Conservation (phyloP, 805 yeast species). For the Candida chauliodis region DNA sequence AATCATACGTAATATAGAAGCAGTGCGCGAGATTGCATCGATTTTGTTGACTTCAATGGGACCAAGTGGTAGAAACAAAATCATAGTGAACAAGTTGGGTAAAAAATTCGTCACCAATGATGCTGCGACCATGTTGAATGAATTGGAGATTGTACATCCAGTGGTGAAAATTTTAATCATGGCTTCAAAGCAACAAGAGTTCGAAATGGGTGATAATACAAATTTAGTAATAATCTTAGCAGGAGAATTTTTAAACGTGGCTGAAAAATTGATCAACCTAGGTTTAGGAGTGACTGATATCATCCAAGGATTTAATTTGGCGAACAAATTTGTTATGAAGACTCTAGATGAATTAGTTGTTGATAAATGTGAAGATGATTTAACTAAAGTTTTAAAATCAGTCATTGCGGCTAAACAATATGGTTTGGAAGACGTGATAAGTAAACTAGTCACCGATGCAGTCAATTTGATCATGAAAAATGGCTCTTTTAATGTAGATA, state of each 20-base stretch:
- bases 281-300: slow-evolving; percentile 93
- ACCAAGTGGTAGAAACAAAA: slow-evolving; percentile 95
- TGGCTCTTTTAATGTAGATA: slow-evolving; percentile 78
- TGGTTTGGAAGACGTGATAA: slow-evolving; percentile 77
- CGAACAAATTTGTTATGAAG: slow-evolving; percentile 68
- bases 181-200: slow-evolving; percentile 97
- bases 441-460: slow-evolving; percentile 80
- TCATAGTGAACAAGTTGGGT: slow-evolving; percentile 83
- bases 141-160: slow-evolving; percentile 92
- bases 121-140: slow-evolving; percentile 96
- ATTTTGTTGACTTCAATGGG: slow-evolving; percentile 95
- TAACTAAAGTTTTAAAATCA: slow-evolving; percentile 73
- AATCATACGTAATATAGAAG: slow-evolving; percentile 85
- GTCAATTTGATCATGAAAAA: slow-evolving; percentile 63
- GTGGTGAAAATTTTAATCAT: slow-evolving; percentile 93
- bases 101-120: slow-evolving; percentile 90
- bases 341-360: slow-evolving; percentile 65
- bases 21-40: slow-evolving; percentile 87
- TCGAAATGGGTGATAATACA: slow-evolving; percentile 96
- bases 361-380: slow-evolving; percentile 50
- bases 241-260: slow-evolving; percentile 83
- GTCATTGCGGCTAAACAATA: slow-evolving; percentile 92
- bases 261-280: slow-evolving; percentile 77
- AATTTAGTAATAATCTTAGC: slow-evolving; percentile 89
- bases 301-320: slow-evolving; percentile 87